Conservation (phyloP, 176 grass and related monocot species). For the Chrysopogon serrulatus region DNA sequence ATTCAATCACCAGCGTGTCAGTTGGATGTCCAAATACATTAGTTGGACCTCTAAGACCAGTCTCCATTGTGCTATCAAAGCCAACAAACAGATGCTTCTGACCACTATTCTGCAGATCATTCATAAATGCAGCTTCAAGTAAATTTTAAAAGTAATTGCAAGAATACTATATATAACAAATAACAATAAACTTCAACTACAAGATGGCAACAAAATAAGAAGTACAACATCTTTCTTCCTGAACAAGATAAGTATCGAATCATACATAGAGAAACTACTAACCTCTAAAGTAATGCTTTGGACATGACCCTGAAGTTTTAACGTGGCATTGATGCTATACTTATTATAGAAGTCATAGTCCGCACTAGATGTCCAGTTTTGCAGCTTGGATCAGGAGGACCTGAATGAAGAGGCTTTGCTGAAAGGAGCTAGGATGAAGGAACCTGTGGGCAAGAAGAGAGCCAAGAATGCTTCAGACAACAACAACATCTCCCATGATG, state of each 20-base stretch:
- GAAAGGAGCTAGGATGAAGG: too few relatives aligned
- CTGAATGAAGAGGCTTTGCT: too few relatives aligned
- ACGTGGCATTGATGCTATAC: slow-evolving; percentile 73
- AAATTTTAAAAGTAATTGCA: background rate
- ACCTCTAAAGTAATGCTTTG: slow-evolving; percentile 86
- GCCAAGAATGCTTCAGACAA: too few relatives aligned
- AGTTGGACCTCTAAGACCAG: slow-evolving; percentile 75
- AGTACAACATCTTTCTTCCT: background rate
- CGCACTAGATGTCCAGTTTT: slow-evolving; percentile 44
- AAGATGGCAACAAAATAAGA: background rate
- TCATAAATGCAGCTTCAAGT: slow-evolving; percentile 4
- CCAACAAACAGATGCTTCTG: slow-evolving; percentile 90
- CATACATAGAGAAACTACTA: slow-evolving; percentile 28
- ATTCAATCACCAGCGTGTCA: slow-evolving; percentile 56
- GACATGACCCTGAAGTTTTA: slow-evolving; percentile 46
- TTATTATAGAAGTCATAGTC: slow-evolving; percentile 73
- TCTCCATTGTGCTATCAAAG: slow-evolving; percentile 81
- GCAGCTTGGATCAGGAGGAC: too few relatives aligned
- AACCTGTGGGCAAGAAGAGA: too few relatives aligned
- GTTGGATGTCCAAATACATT: slow-evolving; percentile 97
- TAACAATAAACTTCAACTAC: background rate
- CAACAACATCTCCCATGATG: too few relatives aligned
- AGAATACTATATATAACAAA: background rate
- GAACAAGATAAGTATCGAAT: background rate
- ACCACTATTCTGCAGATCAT: slow-evolving; percentile 66